Evolutionary conservation across 768 basidiomycete species (phyloP).

Genomic region (Rhodotorula taiwanensis): DNA sequence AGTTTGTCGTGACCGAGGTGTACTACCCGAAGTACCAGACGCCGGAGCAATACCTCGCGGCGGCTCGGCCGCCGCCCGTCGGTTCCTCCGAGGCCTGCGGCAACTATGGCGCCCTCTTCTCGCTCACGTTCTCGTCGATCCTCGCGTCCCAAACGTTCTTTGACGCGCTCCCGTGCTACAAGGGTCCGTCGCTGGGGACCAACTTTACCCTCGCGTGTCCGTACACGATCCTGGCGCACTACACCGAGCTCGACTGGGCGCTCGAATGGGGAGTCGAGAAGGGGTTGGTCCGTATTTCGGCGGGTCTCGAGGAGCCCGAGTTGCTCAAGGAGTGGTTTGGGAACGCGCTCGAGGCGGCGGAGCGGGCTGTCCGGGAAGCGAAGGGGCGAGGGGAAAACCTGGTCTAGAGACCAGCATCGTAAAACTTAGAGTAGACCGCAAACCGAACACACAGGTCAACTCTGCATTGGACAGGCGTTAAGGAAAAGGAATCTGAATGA

Average conservation of each 20-base stretch:
- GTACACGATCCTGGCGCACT: constrained; percentile 88
- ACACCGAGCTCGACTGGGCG: constrained; percentile 83
- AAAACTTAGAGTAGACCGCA: too few relatives aligned
- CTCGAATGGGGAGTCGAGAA: constrained; percentile 74
- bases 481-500: too few relatives aligned
- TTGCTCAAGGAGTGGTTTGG: constrained; percentile 57
- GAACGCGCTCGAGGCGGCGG: constrained; percentile 66
- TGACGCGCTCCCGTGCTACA: constrained; percentile 70
- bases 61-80: too few relatives aligned
- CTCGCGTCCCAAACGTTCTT: constrained; percentile 46
- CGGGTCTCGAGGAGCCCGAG: constrained; percentile 75
- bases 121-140: constrained; percentile 56
- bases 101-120: constrained; percentile 52
- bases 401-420: neutral
- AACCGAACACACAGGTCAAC: too few relatives aligned
- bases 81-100: constrained; percentile 51
- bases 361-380: constrained; percentile 45
- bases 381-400: constrained; percentile 11
- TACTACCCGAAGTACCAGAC: constrained; percentile 84
- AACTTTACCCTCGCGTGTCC: constrained; percentile 94
- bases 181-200: constrained; percentile 77
- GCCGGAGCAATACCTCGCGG: constrained; percentile 58
- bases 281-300: constrained; percentile 75
- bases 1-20: constrained; percentile 63
- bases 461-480: too few relatives aligned